phyloP scores from a whole-genome alignment of 257 asterid genomes.

The Solanum appendiculatum region DNA sequence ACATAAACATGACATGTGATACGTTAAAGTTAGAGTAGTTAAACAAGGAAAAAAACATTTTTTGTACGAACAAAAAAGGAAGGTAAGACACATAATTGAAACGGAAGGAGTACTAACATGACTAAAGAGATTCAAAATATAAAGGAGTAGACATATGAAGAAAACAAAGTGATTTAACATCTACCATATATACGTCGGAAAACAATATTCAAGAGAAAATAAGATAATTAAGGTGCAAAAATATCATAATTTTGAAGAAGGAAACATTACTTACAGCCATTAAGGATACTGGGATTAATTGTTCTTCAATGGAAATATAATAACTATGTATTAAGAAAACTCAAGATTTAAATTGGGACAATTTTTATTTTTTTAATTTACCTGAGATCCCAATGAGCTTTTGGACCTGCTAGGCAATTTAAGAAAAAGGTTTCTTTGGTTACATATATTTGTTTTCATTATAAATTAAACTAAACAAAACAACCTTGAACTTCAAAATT shows the following conservation, averaged over 20 bases:
- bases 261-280: background rate
- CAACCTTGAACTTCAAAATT: background rate
- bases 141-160: rapidly evolving
- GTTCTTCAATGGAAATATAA: background rate
- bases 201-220: background rate
- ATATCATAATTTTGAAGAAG: background rate
- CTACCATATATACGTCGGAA: rapidly evolving
- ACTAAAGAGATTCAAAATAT: background rate
- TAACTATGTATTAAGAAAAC: background rate
- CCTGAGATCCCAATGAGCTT: background rate
- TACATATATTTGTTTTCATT: background rate
- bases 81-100: background rate
- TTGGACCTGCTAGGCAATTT: background rate
- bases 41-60: too few species aligned
- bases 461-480: background rate
- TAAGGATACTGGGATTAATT: background rate
- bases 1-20: background rate
- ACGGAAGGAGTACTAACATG: background rate
- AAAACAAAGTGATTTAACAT: background rate
- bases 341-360: background rate
- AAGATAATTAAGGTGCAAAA: background rate
- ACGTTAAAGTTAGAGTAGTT: too few species aligned
- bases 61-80: background rate
- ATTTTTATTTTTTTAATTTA: background rate
- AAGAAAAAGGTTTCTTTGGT: background rate